These are phyloP conservation scores for Salix dunnii DNA, from an alignment of 345 rosid species.

Conservation along the genomic window DNA sequence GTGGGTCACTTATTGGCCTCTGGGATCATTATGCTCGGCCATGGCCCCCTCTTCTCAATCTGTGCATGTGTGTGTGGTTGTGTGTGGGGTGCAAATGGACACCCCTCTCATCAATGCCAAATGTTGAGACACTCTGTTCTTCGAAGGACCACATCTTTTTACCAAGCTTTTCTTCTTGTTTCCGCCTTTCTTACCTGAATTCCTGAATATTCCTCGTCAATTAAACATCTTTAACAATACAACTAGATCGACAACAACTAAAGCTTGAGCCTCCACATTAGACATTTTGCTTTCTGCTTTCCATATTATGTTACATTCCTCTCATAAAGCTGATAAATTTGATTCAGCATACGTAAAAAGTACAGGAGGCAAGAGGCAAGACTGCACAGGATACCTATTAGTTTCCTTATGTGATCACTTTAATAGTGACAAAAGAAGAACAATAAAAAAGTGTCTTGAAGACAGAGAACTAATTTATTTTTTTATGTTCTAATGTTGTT, in stretches of 20 bases:
- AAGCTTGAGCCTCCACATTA: background rate
- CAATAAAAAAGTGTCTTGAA: background rate
- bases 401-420: background rate
- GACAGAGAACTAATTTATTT: conserved; percentile 13
- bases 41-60: background rate
- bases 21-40: conserved; percentile 10
- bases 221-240: background rate
- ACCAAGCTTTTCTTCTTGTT: background rate
- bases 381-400: background rate
- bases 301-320: background rate
- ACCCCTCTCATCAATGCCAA: conserved; percentile 10
- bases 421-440: conserved; percentile 2
- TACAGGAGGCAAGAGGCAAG: background rate
- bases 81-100: conserved; percentile 8
- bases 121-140: conserved; percentile 20
- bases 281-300: background rate
- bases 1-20: conserved; percentile 23
- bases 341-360: background rate
- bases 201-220: background rate
- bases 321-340: background rate
- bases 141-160: conserved; percentile 20
- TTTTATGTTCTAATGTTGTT: conserved; percentile 34
- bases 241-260: background rate
- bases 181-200: background rate
- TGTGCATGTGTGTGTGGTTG: conserved; percentile 11